Base-by-base conservation (phyloP, 768 basidiomycete genomes). In the Podaxis mareebaensis region DNA sequence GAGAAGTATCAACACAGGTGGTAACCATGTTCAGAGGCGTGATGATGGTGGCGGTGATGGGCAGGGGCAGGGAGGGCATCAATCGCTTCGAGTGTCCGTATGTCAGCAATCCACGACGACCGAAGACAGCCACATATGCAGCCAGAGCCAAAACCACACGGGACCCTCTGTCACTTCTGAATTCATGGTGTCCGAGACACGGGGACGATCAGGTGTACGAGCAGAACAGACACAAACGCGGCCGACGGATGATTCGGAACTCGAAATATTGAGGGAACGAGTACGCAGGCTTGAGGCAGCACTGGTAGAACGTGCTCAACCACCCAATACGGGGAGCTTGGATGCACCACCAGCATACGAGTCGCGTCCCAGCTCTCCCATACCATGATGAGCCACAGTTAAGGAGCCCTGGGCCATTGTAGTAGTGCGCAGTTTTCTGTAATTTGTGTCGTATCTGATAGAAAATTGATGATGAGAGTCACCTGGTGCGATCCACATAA, bases 221-320 rank as follows among this genome's bases (percentile, higher is more conserved):
- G 12, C 17, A 53, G 26, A 17, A 12, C 26, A 53, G 30, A 4
- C 26, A 24, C 26, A 53, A 20, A 53, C 12, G 53, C 1, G 20
- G 28, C n/a, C n/a, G 30, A 53, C 33, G 26, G 30, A 15, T 13
- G 11, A 30, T 30, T 53, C 33, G 20, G 60, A 54, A 38, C 22
- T 60, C 11, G 38, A 60, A n/a, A 42, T 54, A 24, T 28, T 61
- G 53, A 36, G 60, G 40, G 60, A 61, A 28, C 53, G 36, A 22
- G 60, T 61, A 8, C 28, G 40, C 26, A 13, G 20, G 39, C 53
- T 61, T 22, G 60, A 61, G 28, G 42, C 60, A 6, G 40, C 33
- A 30, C 33, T 61, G n/a, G 20, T 42, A 24, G 15, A 46, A 4
- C 17, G 40, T 12, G 12, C 17, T 12, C 39, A 6, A 10, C 20